Base-by-base conservation (phyloP, 371 early-diverging fungal genomes). In the Dentiscutata heterogama region DNA sequence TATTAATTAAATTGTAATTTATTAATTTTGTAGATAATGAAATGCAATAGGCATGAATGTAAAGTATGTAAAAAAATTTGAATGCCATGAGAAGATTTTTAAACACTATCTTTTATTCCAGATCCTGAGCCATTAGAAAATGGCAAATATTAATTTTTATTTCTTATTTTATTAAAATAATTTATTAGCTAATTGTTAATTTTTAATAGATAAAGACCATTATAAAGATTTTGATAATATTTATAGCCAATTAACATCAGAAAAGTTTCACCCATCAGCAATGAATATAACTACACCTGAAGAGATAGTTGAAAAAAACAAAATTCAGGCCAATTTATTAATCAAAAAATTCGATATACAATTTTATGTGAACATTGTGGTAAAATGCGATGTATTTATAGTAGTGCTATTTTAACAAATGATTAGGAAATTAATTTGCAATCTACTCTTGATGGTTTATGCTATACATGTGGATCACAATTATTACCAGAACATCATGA, bases 401-500 rank as follows among this genome's bases (percentile, higher is more conserved):
- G 61, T 60, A 14, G n/a, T 22, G 2, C 20, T 18, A 60, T 16
- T 8, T n/a, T 60, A 20, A 2, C 10, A 8, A 25, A 60, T 20
- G 3, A 20, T 3, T 2, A 60, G 13, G 29, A 63, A 25, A n/a
- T 63, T 11, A 29, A 10, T 25, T 63, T 10, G 0, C 63, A 63
- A 7, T 27, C 29, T 7, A 8, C 8, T 0, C 22, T 63, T 6
- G 63, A 63, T 63, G 29, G 29, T 25, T 63, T 8, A 29, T 22
- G 29, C 25, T 82, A 42, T 73, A 7, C 81, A 84, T 50, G 71
- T 73, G 20, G 83, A 86, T 56, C 50, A 73, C 53, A 7, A 73
- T 50, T 56, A 1, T 18, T 29, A 53, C 53, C 29, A 22, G 18
- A 53, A 22, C 22, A 51, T 50, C 39, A 46, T 25, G 22, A 11